Conservation (phyloP, 1,284 basidiomycete species). For the Trametes hirsuta region DNA sequence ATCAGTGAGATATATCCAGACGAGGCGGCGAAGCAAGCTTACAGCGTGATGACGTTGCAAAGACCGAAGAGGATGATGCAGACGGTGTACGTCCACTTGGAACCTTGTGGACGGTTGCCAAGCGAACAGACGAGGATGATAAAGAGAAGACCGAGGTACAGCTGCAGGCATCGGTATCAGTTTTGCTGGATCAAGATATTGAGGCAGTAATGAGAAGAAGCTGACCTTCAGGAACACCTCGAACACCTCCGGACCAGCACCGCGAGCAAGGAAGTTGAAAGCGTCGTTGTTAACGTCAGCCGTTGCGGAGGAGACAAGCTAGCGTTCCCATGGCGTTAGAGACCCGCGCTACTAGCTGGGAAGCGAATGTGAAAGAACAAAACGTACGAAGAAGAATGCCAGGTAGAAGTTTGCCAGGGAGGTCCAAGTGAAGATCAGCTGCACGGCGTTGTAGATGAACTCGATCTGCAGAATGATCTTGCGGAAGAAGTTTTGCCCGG, state of each 20-base stretch:
- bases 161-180: slow-evolving; percentile 32
- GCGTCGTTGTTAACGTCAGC: slow-evolving; percentile 58
- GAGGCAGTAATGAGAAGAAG: background rate
- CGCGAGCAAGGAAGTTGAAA: slow-evolving; percentile 75
- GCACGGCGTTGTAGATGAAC: slow-evolving; percentile 82
- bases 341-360: background rate
- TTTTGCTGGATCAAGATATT: background rate
- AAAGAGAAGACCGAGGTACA: slow-evolving; percentile 79
- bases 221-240: slow-evolving; percentile 79
- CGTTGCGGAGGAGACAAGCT: slow-evolving; percentile 83
- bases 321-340: slow-evolving; percentile 9
- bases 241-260: slow-evolving; percentile 78
- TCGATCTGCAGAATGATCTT: slow-evolving; percentile 83
- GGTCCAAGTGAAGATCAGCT: slow-evolving; percentile 85
- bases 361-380: background rate
- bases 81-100: slow-evolving; percentile 81
- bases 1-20: background rate
- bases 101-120: slow-evolving; percentile 88
- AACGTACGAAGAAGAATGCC: slow-evolving; percentile 80
- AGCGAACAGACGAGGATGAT: slow-evolving; percentile 80
- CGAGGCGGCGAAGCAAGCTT: background rate
- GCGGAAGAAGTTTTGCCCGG: slow-evolving; percentile 87
- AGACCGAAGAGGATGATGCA: slow-evolving; percentile 77
- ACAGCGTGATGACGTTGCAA: slow-evolving; percentile 70
- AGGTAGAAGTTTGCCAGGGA: slow-evolving; percentile 83